A percentile compares a stretch with the other conserved stretches of the same genome.
Conservation (phyloP, 129 eudicot species). For the Pseudognaphalium luteoalbum region DNA sequence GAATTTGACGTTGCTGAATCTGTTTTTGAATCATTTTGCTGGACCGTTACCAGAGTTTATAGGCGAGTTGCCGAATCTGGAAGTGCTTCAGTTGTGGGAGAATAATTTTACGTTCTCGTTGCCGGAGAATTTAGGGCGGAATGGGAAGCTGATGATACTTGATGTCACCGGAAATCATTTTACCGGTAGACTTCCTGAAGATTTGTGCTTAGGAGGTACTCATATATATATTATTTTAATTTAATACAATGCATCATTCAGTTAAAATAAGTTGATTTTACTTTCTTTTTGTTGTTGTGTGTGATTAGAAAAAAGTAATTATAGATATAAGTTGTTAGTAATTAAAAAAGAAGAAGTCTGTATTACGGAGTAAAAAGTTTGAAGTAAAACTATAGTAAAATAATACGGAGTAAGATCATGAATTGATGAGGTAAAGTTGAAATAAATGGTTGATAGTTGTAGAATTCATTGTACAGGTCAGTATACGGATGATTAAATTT, state of each 20-base stretch:
- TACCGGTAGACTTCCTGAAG: constrained; percentile 67
- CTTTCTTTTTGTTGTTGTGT: no score
- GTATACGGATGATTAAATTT: background rate
- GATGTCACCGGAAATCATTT: constrained; percentile 70
- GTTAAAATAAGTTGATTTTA: no score
- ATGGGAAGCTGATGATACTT: constrained; percentile 44
- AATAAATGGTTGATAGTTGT: no score
- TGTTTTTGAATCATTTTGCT: constrained; percentile 58
- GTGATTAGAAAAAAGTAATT: no score
- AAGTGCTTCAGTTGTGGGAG: constrained; percentile 67
- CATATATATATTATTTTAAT: background rate
- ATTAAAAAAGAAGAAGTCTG: no score
- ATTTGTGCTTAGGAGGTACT: constrained; percentile 58
- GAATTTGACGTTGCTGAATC: constrained; percentile 60
- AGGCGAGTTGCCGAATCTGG: constrained; percentile 70
- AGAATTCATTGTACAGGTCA: background rate
- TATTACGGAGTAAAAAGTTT: no score
- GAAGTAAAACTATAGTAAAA: no score
- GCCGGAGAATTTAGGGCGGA: constrained; percentile 70
- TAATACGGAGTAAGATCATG: background rate
- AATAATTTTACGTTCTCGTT: constrained; percentile 70
- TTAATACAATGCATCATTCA: no score
- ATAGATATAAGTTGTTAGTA: no score
- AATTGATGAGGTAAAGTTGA: background rate
- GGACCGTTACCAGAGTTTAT: constrained; percentile 72